Conservation (phyloP, 2,329 filamentous ascomycete species). For the Calonectria leucothoes region DNA sequence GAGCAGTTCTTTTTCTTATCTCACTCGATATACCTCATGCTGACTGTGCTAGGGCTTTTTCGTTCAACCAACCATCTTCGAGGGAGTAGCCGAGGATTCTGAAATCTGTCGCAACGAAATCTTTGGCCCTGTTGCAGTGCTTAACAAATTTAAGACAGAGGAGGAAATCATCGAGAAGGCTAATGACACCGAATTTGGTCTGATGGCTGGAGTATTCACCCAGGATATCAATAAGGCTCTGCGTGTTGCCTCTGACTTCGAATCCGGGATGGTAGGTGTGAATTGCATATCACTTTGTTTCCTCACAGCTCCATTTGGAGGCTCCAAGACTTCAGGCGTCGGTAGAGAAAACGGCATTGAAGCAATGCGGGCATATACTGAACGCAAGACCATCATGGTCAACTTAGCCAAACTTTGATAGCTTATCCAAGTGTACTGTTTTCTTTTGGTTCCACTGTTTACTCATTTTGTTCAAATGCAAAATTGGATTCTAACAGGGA, state of each 20-base stretch:
- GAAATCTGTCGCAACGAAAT: conserved; percentile 66
- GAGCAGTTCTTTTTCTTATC: conserved; percentile 20
- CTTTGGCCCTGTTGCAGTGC: conserved; percentile 67
- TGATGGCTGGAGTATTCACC: conserved; percentile 66
- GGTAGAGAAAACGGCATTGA: conserved; percentile 62
- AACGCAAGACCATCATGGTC: conserved; percentile 62
- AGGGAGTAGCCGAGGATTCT: conserved; percentile 52
- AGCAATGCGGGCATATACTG: conserved; percentile 59
- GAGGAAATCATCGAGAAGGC: conserved; percentile 65
- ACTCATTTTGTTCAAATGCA: not conserved
- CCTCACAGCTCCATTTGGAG: conserved; percentile 59
- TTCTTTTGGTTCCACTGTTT: not conserved
- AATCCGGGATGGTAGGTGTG: conserved; percentile 78
- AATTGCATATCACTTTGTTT: conserved; percentile 60
- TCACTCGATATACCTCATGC: not conserved
- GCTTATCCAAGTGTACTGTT: too few relatives aligned
- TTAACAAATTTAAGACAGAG: conserved; percentile 67
- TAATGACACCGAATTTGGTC: conserved; percentile 62
- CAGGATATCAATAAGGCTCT: conserved; percentile 73
- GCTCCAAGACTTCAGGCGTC: conserved; percentile 60
- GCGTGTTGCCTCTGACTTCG: conserved; percentile 64
- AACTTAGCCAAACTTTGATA: conserved; percentile 45
- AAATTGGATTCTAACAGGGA: not conserved
- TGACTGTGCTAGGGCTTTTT: conserved; percentile 50
- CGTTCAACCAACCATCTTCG: conserved; percentile 60